phyloP scores from a whole-genome alignment of 257 asterid species.

The Parsonsia alboflavescens region DNA sequence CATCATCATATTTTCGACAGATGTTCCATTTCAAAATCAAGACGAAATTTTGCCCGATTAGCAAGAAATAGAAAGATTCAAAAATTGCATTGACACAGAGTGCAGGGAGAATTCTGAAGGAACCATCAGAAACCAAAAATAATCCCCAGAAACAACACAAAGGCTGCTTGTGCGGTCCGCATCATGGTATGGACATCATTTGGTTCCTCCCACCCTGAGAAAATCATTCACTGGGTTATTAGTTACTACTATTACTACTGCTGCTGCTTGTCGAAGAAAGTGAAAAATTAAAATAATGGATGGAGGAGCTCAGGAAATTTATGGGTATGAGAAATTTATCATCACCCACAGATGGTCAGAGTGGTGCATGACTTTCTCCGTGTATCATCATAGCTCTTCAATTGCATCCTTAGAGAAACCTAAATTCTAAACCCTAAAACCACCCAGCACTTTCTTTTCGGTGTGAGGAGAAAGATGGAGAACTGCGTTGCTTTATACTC shows the following conservation, averaged over 20 bases:
- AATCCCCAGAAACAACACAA: slow-evolving; percentile 26
- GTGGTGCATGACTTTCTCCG: slow-evolving; percentile 42
- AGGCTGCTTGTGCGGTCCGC: slow-evolving; percentile 37
- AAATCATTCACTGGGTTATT: too few relatives aligned
- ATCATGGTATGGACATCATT: slow-evolving; percentile 37
- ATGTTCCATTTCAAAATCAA: too few relatives aligned
- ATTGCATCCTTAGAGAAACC: background rate
- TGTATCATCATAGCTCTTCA: slow-evolving; percentile 27
- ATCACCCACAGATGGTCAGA: slow-evolving; percentile 29
- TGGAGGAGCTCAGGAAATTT: slow-evolving; percentile 27
- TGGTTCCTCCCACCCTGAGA: slow-evolving; percentile 10
- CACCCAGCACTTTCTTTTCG: background rate
- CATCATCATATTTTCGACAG: too few relatives aligned
- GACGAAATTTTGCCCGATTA: too few relatives aligned
- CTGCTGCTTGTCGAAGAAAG: background rate
- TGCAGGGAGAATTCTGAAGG: background rate
- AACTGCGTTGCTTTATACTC: background rate
- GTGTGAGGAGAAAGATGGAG: background rate
- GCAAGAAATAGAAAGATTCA: too few relatives aligned
- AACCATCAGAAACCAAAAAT: slow-evolving; percentile 32
- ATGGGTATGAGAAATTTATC: slow-evolving; percentile 36
- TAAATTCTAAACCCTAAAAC: background rate
- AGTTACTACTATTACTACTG: background rate
- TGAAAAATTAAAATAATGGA: background rate
- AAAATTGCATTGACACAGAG: background rate